phyloP scores from a whole-genome alignment of 345 rosid species.

The Arabidopsis thaliana region DNA sequence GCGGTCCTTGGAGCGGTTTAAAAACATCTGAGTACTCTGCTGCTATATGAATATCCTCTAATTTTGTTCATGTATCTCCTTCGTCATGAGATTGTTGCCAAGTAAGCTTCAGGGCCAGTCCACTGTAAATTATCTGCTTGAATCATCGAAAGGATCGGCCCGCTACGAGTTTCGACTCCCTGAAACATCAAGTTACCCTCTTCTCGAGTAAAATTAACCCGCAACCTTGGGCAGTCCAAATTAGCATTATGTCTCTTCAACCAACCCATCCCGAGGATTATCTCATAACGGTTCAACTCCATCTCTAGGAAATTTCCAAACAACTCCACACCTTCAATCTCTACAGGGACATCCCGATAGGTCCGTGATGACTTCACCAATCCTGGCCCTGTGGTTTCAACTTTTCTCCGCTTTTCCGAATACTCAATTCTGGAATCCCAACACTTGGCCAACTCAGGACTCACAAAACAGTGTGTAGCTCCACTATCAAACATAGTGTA shows the following conservation, averaged over 20 bases:
- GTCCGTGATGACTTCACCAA: background rate
- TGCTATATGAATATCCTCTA: background rate
- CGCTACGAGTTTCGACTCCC: background rate
- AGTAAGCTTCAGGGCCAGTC: background rate
- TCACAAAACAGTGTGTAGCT: background rate
- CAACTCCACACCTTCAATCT: background rate
- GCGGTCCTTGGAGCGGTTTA: background rate
- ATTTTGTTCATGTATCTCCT: background rate
- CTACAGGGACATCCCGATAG: background rate
- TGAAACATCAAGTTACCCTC: background rate
- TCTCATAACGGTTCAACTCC: background rate
- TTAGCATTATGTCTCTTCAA: background rate
- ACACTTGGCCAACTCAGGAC: background rate
- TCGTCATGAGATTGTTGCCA: background rate
- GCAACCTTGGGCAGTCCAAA: background rate
- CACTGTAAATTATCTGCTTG: background rate
- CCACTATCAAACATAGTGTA: background rate
- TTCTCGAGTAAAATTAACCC: background rate
- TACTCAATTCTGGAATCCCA: background rate
- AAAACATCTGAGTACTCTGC: background rate
- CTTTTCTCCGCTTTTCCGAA: too few relatives aligned
- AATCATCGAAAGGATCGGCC: background rate
- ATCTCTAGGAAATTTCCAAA: background rate
- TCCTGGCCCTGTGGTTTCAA: too few relatives aligned
- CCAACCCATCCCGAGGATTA: background rate